Percentiles rank a stretch among this genome's conserved stretches.
Conservation (phyloP, 2,329 filamentous ascomycete genomes). For the Cytospora piceae region DNA sequence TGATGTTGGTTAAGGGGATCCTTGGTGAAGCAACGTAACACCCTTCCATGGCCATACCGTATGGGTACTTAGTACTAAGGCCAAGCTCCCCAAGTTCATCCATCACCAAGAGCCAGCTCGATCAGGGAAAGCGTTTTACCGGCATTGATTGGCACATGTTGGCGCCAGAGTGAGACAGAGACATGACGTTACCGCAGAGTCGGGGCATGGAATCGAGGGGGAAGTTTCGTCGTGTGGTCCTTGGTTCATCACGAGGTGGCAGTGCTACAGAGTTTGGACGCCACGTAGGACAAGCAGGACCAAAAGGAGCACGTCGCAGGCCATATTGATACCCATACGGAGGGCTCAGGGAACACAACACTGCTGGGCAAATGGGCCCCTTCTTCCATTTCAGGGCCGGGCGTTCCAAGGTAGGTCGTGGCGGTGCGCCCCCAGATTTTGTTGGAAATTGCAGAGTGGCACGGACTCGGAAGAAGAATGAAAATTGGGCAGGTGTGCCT, state of each 20-base stretch:
- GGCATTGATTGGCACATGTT: slow-evolving; percentile 19
- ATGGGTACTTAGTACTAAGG: background rate
- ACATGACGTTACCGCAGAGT: slow-evolving; percentile 8
- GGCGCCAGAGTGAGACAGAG: slow-evolving; percentile 10
- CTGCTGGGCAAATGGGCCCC: background rate
- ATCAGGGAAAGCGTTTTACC: background rate
- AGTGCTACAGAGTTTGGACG: slow-evolving; percentile 18
- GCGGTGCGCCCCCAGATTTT: slow-evolving; percentile 22
- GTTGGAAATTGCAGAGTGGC: slow-evolving; percentile 21
- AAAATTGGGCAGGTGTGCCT: slow-evolving; percentile 5
- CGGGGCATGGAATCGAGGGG: slow-evolving; percentile 1
- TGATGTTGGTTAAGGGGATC: background rate
- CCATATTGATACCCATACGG: background rate
- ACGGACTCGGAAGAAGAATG: slow-evolving; percentile 7
- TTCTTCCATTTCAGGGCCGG: slow-evolving; percentile 18
- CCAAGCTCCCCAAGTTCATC: background rate
- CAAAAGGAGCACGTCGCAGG: background rate
- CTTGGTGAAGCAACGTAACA: slow-evolving; percentile 2
- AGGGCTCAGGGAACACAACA: background rate
- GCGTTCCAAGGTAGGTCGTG: slow-evolving; percentile 7
- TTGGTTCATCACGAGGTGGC: slow-evolving; percentile 21
- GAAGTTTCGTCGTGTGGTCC: background rate
- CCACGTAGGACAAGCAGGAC: slow-evolving; percentile 14
- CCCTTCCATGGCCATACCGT: background rate
- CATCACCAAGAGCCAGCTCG: background rate